A percentile compares a stretch with the other conserved stretches of the same genome.
Conservation (phyloP, 139 green algal genomes). For the Dunaliella primolecta region DNA sequence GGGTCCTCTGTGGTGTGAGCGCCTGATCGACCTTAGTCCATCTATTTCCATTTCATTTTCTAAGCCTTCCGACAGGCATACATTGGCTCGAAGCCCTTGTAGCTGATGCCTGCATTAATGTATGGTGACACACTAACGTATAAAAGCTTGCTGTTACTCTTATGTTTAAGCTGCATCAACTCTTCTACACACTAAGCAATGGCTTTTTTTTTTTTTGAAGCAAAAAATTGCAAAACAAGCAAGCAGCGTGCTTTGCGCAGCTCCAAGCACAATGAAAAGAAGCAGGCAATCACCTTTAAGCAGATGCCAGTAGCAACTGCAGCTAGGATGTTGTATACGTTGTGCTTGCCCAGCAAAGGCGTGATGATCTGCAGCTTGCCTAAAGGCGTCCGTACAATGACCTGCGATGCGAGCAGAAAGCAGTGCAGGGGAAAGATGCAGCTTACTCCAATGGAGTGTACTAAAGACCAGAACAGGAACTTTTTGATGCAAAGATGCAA, state of each 20-base stretch:
- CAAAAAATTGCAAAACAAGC: neutral
- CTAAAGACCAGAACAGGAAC: neutral
- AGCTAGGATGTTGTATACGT: slow-evolving; percentile 90
- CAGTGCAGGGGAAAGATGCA: neutral
- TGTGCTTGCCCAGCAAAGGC: slow-evolving; percentile 74
- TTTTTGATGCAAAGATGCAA: neutral
- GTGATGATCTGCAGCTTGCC: slow-evolving; percentile 73
- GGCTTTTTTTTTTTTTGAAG: neutral
- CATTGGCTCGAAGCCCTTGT: too few species aligned
- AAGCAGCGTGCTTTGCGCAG: neutral
- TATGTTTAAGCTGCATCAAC: too few species aligned
- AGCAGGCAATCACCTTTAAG: slow-evolving; percentile 48
- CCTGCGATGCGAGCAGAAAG: slow-evolving; percentile 11
- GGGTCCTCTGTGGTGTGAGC: too few species aligned
- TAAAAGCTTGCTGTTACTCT: too few species aligned
- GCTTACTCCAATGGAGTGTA: neutral
- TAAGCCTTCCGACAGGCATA: too few species aligned
- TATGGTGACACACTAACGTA: too few species aligned
- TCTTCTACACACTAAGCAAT: too few species aligned
- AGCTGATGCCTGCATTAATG: too few species aligned
- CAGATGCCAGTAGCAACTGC: slow-evolving; percentile 83
- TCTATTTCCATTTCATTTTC: too few species aligned
- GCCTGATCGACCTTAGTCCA: too few species aligned
- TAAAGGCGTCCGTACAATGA: slow-evolving; percentile 49
- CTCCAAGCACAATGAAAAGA: neutral